Evolutionary conservation across 306 rosid species (phyloP), one percentile per base, ranked within the genome.

Genomic region (Gynostemma pentaphyllum): DNA sequence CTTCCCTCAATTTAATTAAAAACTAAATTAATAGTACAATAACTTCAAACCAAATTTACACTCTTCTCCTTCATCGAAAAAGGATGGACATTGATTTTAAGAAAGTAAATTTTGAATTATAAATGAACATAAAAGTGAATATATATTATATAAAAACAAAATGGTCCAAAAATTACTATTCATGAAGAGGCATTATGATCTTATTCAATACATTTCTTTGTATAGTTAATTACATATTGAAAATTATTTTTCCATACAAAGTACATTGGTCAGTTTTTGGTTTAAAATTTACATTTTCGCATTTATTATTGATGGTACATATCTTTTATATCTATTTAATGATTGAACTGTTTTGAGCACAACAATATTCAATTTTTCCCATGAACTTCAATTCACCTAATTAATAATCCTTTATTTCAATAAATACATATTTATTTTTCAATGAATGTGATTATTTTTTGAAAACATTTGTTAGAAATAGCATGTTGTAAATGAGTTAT

Each of bases 311-410:
- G 62, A 9, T n/a, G 14, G 45, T 56, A 56, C 63, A 34, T 32
- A 2, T 57, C 29, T 57, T 36, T 57, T 57, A 56, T 56, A 34
- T 18, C 40, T 22, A 57, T 34, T 57, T 19, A 59, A 59, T 59
- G 16, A 36, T 59, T 37, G 46, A 56, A 26, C 19, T 34, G 19
- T n/a, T n/a, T 32, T 56, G 0, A 56, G 45, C 46, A 59, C 64
- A 22, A 12, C 4, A 59, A 59, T 37, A 19, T 36, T 59, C 30
- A 59, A 36, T 37, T 36, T 36, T 21, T 59, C 24, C 32, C 26
- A 4, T 55, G n/a, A 2, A 8, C 9, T 9, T 57, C 64, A 36
- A 19, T 59, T 19, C 47, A 36, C 5, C 64, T 24, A 12, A 11
- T 59, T 59, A 59, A 37, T 59, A 32, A 9, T 56, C 24, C 16